phyloP scores from a whole-genome alignment of 768 basidiomycete genomes.

The Amanita inopinata region DNA sequence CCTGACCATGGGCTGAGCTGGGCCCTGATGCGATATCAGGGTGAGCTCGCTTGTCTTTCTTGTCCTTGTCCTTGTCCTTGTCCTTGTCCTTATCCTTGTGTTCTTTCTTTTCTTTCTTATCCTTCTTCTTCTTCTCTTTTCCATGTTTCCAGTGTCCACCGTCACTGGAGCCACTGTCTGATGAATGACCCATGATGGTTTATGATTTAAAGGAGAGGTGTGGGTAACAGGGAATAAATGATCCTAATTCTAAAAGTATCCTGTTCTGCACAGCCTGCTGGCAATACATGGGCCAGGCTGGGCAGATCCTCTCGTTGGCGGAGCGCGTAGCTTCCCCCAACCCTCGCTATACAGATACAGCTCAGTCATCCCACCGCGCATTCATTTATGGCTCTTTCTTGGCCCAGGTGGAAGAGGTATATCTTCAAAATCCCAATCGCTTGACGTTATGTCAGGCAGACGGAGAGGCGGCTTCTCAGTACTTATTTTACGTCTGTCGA shows the following conservation, averaged over 20 bases:
- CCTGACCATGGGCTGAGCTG: too few relatives aligned
- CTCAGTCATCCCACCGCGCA: background rate
- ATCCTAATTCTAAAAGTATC: too few relatives aligned
- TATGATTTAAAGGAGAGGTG: background rate
- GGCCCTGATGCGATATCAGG: constrained; percentile 2
- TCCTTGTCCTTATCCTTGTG: constrained; percentile 12
- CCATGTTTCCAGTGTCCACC: constrained; percentile 11
- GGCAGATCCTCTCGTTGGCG: too few relatives aligned
- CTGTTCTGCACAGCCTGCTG: too few relatives aligned
- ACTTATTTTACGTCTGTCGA: background rate
- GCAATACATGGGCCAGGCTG: too few relatives aligned
- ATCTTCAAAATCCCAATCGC: constrained; percentile 47
- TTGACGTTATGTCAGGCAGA: constrained; percentile 37
- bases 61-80: constrained; percentile 6
- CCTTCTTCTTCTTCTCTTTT: constrained; percentile 19
- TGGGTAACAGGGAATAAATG: background rate
- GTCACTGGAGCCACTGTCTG: constrained; percentile 2
- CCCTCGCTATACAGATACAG: too few relatives aligned
- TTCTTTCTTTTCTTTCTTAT: constrained; percentile 14
- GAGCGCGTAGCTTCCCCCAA: too few relatives aligned
- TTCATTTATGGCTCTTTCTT: constrained; percentile 1
- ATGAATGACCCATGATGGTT: background rate
- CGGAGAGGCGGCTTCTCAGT: constrained; percentile 21
- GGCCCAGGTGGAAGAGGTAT: constrained; percentile 35
- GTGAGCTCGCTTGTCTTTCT: constrained; percentile 3